These are phyloP conservation scores for Phytopythium helicoides DNA, from an alignment of 352 stramenopile genomes.

Conservation along the genomic window DNA sequence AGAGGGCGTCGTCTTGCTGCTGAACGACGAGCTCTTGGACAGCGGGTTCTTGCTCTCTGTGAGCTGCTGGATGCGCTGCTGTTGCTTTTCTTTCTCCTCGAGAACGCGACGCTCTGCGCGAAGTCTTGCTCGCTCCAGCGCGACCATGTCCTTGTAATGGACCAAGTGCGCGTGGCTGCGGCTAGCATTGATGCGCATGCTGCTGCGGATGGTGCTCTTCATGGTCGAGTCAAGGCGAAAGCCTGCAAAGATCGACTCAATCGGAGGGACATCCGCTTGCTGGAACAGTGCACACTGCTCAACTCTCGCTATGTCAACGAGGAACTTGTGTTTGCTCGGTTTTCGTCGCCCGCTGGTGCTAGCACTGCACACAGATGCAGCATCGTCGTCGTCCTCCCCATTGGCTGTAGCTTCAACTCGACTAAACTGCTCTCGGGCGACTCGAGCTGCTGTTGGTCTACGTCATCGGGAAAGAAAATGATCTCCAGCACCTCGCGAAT, in stretches of 20 bases:
- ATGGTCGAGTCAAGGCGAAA: slow-evolving; percentile 73
- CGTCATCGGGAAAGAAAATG: slow-evolving; percentile 43
- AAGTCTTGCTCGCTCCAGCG: slow-evolving; percentile 44
- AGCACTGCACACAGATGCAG: slow-evolving; percentile 7
- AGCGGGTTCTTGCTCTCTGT: slow-evolving; percentile 26
- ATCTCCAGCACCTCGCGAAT: slow-evolving; percentile 54
- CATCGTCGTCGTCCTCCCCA: slow-evolving; percentile 17
- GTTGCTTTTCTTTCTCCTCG: slow-evolving; percentile 64
- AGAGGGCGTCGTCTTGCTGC: slow-evolving; percentile 40
- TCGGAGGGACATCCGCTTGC: slow-evolving; percentile 30
- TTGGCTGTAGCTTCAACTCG: neutral
- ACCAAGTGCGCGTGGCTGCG: slow-evolving; percentile 67
- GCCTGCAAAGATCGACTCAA: slow-evolving; percentile 51
- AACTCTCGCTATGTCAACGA: slow-evolving; percentile 38
- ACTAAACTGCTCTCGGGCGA: neutral
- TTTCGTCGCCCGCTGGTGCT: slow-evolving; percentile 11
- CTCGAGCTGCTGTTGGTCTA: neutral
- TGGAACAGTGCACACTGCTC: slow-evolving; percentile 42
- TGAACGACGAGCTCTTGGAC: slow-evolving; percentile 29
- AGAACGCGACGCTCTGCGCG: slow-evolving; percentile 65
- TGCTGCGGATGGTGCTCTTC: slow-evolving; percentile 70
- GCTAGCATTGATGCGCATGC: slow-evolving; percentile 76
- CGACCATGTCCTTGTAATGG: slow-evolving; percentile 61
- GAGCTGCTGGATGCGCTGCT: slow-evolving; percentile 52
- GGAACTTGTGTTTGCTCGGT: slow-evolving; percentile 23